Percentiles rank a stretch among this genome's conserved stretches.
phyloP scores from a whole-genome alignment of 768 basidiomycete species.

The Termitomyces sp. region DNA sequence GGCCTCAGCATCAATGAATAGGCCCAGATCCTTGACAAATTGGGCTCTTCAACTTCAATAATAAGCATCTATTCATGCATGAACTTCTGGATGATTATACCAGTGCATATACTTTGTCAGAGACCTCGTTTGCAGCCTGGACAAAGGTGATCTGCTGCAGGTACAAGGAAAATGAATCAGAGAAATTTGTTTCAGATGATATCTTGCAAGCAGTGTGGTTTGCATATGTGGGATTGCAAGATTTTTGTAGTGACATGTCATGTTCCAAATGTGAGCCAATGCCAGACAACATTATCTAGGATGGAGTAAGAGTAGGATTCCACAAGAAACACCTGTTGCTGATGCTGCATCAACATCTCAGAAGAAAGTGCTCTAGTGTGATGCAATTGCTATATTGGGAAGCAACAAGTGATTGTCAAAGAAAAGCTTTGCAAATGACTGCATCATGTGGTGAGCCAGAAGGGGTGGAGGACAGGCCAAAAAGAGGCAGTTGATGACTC shows the following conservation, averaged over 20 bases:
- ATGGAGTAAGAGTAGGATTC: conserved; percentile 20
- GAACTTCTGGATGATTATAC: conserved; percentile 29
- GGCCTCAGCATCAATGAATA: conserved; percentile 13
- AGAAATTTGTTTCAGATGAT: not conserved
- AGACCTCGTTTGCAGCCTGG: conserved; percentile 23
- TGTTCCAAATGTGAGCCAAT: conserved; percentile 19
- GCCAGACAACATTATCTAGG: conserved; percentile 18
- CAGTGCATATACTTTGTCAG: conserved; percentile 23
- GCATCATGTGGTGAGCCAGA: no score
- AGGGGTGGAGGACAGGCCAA: no score
- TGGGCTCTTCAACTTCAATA: conserved; percentile 30
- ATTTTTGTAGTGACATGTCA: conserved; percentile 16
- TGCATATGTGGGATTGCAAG: conserved; percentile 11
- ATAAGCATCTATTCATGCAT: conserved; percentile 22
- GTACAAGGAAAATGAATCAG: conserved; percentile 14
- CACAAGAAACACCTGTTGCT: conserved; percentile 16
- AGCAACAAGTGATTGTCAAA: not conserved
- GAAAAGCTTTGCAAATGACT: no score
- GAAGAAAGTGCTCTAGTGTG: not conserved
- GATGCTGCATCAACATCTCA: conserved; percentile 1
- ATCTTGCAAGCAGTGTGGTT: conserved; percentile 16
- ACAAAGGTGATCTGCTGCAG: not conserved
- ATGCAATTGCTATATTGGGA: not conserved
- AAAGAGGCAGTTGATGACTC: no score
- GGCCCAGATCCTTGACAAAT: conserved; percentile 24